phyloP scores from a whole-genome alignment of 768 basidiomycete species.

The Dentipellis sp. region DNA sequence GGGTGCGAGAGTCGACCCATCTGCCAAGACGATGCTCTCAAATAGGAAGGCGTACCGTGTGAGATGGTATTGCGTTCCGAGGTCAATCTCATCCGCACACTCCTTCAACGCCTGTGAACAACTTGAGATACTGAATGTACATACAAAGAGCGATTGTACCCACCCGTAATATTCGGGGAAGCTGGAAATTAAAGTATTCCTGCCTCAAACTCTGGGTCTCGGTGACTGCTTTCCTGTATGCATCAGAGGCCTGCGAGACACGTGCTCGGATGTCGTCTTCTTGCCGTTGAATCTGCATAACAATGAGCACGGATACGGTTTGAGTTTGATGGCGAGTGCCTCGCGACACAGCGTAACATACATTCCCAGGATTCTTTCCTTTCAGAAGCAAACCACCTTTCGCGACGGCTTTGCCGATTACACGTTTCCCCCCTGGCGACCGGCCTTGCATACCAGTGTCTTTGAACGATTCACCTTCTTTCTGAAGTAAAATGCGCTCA shows the following conservation, averaged over 20 bases:
- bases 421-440: conserved; percentile 66
- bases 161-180: conserved; percentile 88
- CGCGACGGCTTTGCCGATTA: conserved; percentile 82
- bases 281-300: conserved; percentile 68
- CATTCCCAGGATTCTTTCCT: conserved; percentile 88
- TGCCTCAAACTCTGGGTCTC: conserved; percentile 88
- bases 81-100: conserved; percentile 90
- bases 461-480: conserved; percentile 89
- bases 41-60: conserved; percentile 91
- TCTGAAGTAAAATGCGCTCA: conserved; percentile 84
- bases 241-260: conserved; percentile 80
- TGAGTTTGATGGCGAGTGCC: not conserved
- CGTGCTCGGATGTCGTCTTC: conserved; percentile 89
- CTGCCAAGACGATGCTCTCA: conserved; percentile 83
- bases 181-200: conserved; percentile 96
- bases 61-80: conserved; percentile 97
- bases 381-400: conserved; percentile 87
- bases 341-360: conserved; percentile 21
- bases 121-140: not conserved
- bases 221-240: conserved; percentile 81
- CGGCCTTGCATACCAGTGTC: conserved; percentile 67
- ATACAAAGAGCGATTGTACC: conserved; percentile 22
- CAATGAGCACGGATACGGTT: not conserved
- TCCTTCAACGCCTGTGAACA: conserved; percentile 74
- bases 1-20: conserved; percentile 78